Conservation (phyloP, 2,329 filamentous ascomycete species). For the Cryphonectria nitschkei region DNA sequence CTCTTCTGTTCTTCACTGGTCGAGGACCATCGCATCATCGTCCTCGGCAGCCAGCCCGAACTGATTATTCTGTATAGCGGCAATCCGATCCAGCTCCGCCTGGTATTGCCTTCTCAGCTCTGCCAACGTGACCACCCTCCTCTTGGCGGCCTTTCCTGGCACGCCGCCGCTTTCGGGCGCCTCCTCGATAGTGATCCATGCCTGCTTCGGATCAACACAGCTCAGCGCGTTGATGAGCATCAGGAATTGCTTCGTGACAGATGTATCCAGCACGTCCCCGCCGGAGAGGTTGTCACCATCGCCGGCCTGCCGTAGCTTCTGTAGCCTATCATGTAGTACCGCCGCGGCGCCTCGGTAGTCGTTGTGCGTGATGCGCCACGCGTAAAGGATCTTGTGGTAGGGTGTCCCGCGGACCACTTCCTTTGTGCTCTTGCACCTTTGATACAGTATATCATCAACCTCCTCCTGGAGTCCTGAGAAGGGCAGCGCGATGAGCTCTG, state of each 20-base stretch:
- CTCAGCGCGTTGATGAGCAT: constrained; percentile 90
- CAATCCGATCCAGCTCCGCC: constrained; percentile 84
- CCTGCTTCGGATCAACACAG: constrained; percentile 80
- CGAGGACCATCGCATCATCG: constrained; percentile 52
- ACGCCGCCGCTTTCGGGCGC: constrained; percentile 21
- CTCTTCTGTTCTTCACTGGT: constrained; percentile 39
- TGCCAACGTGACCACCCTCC: constrained; percentile 81
- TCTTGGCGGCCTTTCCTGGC: constrained; percentile 49
- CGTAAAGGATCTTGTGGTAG: constrained; percentile 88
- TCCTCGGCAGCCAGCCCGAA: constrained; percentile 71
- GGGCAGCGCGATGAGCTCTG: constrained; percentile 73
- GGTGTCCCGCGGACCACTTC: constrained; percentile 69
- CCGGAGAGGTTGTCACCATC: constrained; percentile 60
- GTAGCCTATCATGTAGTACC: constrained; percentile 64
- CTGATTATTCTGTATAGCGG: constrained; percentile 84
- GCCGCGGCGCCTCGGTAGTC: constrained; percentile 83
- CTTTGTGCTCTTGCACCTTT: constrained; percentile 69
- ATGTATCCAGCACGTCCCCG: constrained; percentile 64
- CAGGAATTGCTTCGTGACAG: constrained; percentile 77
- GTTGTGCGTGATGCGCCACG: constrained; percentile 81
- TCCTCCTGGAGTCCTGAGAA: constrained; percentile 77
- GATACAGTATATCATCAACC: constrained; percentile 77
- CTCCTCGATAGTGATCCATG: constrained; percentile 72
- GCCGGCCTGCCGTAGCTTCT: constrained; percentile 62
- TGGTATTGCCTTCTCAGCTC: constrained; percentile 90